phyloP scores from a whole-genome alignment of 108 stramenopile genomes.

The Phaeodactylum tricornutum region DNA sequence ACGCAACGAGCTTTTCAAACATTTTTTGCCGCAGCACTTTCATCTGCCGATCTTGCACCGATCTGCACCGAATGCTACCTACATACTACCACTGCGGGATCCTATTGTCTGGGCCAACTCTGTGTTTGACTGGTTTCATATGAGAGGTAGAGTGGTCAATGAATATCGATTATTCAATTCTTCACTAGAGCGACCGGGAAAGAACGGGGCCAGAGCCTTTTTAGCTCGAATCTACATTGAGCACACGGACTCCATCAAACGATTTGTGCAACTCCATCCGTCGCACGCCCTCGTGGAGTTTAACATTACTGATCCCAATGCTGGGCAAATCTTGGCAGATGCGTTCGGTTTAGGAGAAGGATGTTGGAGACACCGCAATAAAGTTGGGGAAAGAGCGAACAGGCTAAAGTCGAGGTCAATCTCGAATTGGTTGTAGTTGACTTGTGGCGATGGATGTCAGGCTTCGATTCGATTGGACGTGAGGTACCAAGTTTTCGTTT shows the following conservation, averaged over 20 bases:
- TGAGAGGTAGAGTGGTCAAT: constrained; percentile 8
- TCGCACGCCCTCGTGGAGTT: constrained; percentile 19
- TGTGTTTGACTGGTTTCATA: constrained; percentile 20
- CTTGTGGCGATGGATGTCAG: no score
- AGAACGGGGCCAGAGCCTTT: background rate
- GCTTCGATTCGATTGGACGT: no score
- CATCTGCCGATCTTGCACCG: constrained; percentile 9
- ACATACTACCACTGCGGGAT: constrained; percentile 14
- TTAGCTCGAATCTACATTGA: background rate
- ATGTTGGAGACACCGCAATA: constrained; percentile 18
- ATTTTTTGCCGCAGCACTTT: constrained; percentile 30
- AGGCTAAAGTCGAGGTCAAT: no score
- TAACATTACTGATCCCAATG: constrained; percentile 9
- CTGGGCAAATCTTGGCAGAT: constrained; percentile 11
- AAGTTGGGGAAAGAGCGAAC: constrained; percentile 3
- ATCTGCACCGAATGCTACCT: constrained; percentile 18
- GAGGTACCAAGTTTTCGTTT: no score
- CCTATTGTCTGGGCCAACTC: constrained; percentile 14
- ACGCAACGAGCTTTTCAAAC: background rate
- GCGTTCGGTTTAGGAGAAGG: constrained; percentile 10
- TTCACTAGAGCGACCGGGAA: background rate
- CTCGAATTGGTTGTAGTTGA: no score
- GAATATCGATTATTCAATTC: no score
- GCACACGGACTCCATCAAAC: constrained; percentile 1
- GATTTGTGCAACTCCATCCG: constrained; percentile 10